Evolutionary conservation across 1,139 yeast genomes (phyloP), one percentile per base, ranked within the genome.

Genomic region (Hyphopichia buzzinii): DNA sequence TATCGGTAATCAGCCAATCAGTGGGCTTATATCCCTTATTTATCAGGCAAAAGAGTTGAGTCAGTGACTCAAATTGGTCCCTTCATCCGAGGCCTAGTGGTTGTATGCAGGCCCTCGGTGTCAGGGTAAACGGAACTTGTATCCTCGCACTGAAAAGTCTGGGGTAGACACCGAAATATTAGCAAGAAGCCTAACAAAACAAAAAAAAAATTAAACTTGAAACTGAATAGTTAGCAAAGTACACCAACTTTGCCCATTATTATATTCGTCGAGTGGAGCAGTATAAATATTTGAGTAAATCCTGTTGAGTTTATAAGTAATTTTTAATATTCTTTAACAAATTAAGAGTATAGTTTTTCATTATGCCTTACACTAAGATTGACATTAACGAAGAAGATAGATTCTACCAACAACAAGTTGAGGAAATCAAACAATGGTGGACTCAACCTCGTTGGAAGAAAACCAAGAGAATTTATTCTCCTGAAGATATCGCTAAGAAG

Each of bases 391-490:
- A 72, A 48, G 92, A 84, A 65, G 86, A 84, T 53, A 62, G 62
- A 47, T 71, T 69, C 55, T 86, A 74, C 74, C 79, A 83, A 54
- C 64, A 72, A 36, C 89, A 88, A 60, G 84, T 87, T 42, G 70
- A 74, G 34, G 85, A 80, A 35, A 82, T 90, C 54, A 77, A 82
- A 48, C 58, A 80, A 55, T 90, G 97, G 97, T 90, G 97, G 97
- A 57, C 84, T 8, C 77, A 83, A 54, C 94, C 96, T 45, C 84
- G 98, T 65, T 90, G 96, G 96, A 69, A 67, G 44, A 79, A 82
- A 55, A 85, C 95, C 55, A 87, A 82, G 70, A 84, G 98, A 62
- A 84, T 84, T 58, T 92, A 90, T 69, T 62, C 87, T 37, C 86
- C 97, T 27, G 89, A 82, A 60, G 95, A 88, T 52, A 88, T 90